Percentiles rank a stretch among this genome's conserved stretches.
phyloP scores from a whole-genome alignment of 2,329 filamentous ascomycete species.

The Aspergillus pseudonomiae region DNA sequence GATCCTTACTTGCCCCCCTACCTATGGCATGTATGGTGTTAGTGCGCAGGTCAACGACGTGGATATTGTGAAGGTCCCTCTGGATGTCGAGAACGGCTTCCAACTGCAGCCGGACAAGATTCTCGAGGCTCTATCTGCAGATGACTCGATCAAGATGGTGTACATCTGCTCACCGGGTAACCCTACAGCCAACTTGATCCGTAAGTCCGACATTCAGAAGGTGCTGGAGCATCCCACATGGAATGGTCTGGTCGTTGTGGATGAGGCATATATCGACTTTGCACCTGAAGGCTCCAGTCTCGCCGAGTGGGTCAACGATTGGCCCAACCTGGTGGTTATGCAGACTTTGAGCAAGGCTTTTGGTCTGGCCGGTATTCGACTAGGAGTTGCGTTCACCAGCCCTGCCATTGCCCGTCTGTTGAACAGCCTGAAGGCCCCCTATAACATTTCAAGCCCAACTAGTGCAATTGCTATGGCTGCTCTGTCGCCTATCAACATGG shows the following conservation, averaged over 20 bases:
- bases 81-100: slow-evolving; percentile 73
- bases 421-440: slow-evolving; percentile 93
- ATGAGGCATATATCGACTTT: slow-evolving; percentile 98
- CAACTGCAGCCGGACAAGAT: slow-evolving; percentile 73
- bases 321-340: slow-evolving; percentile 96
- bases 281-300: slow-evolving; percentile 76
- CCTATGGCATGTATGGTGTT: slow-evolving; percentile 97
- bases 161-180: slow-evolving; percentile 97
- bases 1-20: slow-evolving; percentile 92
- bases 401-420: slow-evolving; percentile 75
- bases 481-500: slow-evolving; percentile 67
- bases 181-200: slow-evolving; percentile 79
- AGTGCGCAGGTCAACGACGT: slow-evolving; percentile 95
- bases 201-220: slow-evolving; percentile 71
- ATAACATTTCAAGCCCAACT: slow-evolving; percentile 90
- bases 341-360: slow-evolving; percentile 99
- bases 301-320: slow-evolving; percentile 88
- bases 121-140: slow-evolving; percentile 63
- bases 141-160: slow-evolving; percentile 75
- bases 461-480: slow-evolving; percentile 77
- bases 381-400: slow-evolving; percentile 82
- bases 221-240: slow-evolving; percentile 85
- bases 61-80: slow-evolving; percentile 79
- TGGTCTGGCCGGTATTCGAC: slow-evolving; percentile 87
- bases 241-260: slow-evolving; percentile 92